Base-by-base conservation (phyloP, 345 rosid genomes). In the Laguncularia racemosa region DNA sequence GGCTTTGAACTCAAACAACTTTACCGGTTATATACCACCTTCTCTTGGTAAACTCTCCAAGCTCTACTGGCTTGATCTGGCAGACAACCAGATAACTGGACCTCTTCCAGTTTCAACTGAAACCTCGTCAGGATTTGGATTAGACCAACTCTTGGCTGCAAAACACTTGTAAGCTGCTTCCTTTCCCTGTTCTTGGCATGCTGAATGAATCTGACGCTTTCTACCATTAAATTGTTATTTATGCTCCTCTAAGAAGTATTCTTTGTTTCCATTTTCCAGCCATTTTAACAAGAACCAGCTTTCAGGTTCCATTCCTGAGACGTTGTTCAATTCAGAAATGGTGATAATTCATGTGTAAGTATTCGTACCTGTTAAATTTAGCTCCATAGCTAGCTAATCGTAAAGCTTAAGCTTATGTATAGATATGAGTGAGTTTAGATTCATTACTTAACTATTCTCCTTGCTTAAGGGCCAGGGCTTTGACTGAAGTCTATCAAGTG, bases 111-210 rank as follows among this genome's bases (percentile, higher is more conserved):
- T 81, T 53, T 81, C 86, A 1, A 55, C 50, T 1, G 60, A 13
- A 46, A 59, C 51, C n/a, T 18, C 63, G 21, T 81, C 75, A 48
- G 86, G 86, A 3, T 71, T 81, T 48, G 77, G 86, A 3, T 71
- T 81, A 49, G 77, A 81, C 67, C 62, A 50, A 21, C 71, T 81
- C 18, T 12, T 53, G 20, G 19, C 43, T 0, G 64, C 81, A 26
- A 7, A 23, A 19, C 86, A 81, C 70, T 62, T 81, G 86, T 81
- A 60, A 50, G 80, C 44, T 38, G 12, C 38, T 33, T 51, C 33
- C 18, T 50, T 53, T 9, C 12, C 53, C 0, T 33, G 2, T 56
- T 21, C 14, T 7, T 16, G 26, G 38, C 18, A 20, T 14, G n/a
- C 20, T 3, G 11, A 12, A 54, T 1, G 13, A 46, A 33, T 48